A percentile compares a stretch with the other conserved stretches of the same genome.
Conservation (phyloP, 805 yeast genomes). For the Kazachstania psychrophila region DNA sequence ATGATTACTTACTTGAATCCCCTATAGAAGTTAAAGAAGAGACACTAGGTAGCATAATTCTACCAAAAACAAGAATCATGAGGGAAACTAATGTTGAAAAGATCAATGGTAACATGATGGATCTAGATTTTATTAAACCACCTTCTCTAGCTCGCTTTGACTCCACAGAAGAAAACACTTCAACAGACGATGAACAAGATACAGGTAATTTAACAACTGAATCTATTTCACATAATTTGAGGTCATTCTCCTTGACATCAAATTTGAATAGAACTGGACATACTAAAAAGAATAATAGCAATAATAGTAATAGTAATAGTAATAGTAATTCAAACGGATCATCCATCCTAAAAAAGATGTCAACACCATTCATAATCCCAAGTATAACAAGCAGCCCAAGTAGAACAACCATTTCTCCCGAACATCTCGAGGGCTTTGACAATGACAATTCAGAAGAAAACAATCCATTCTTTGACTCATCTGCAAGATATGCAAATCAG, state of each 20-base stretch:
- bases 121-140: constrained; percentile 4
- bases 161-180: constrained; percentile 1
- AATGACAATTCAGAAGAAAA: constrained; percentile 11
- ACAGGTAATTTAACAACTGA: constrained; percentile 11
- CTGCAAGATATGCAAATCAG: constrained; percentile 3
- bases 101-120: neutral
- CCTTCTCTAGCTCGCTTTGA: constrained; percentile 5
- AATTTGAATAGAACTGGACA: constrained; percentile 1
- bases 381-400: constrained; percentile 1
- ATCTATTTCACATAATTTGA: constrained; percentile 7
- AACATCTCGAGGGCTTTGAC: constrained; percentile 10
- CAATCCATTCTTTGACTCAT: constrained; percentile 15
- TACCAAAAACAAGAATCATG: too few species aligned
- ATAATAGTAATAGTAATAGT: too few species aligned
- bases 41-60: too few species aligned
- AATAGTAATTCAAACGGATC: neutral
- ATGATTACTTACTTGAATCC: constrained; percentile 8
- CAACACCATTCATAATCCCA: neutral
- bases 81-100: too few species aligned
- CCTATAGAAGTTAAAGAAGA: neutral
- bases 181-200: constrained; percentile 15
- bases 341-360: neutral
- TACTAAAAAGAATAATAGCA: too few species aligned
- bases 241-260: constrained; percentile 9
- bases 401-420: neutral